Conservation (phyloP, 495 filamentous ascomycete species). For the Xanthoparmelia taractica region DNA sequence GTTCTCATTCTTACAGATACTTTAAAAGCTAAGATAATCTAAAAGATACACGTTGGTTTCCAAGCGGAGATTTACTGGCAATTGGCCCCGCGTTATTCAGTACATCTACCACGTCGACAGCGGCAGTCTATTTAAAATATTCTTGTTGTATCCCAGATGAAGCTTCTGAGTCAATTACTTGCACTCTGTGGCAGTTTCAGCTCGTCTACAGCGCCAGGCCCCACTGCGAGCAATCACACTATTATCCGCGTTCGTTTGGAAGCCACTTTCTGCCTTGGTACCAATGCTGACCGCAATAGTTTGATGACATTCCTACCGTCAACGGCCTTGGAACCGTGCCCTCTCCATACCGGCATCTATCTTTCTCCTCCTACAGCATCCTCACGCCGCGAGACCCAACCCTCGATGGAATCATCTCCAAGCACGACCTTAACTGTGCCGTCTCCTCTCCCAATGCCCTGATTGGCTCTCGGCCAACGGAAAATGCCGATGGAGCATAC, state of each 20-base stretch:
- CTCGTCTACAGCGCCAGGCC: background rate
- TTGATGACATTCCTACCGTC: conserved; percentile 25
- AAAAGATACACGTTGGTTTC: too few species aligned
- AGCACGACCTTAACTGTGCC: conserved; percentile 26
- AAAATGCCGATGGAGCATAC: conserved; percentile 15
- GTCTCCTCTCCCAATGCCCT: conserved; percentile 31
- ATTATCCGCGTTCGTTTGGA: background rate
- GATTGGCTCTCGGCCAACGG: conserved; percentile 26
- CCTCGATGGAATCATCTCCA: conserved; percentile 10
- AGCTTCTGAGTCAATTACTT: background rate
- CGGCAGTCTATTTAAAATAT: background rate
- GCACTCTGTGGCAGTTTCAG: background rate
- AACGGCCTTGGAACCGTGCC: conserved; percentile 20
- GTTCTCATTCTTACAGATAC: too few species aligned
- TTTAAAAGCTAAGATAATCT: too few species aligned
- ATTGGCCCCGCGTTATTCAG: background rate
- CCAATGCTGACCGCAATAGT: conserved; percentile 14
- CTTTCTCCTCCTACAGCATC: conserved; percentile 19
- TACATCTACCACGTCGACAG: background rate
- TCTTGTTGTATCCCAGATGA: too few species aligned
- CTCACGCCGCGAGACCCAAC: conserved; percentile 19
- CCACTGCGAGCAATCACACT: background rate
- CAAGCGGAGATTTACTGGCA: background rate
- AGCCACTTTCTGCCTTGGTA: background rate
- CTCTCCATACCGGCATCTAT: conserved; percentile 19